Evolutionary conservation across 805 yeast species (phyloP).

Genomic region (Diddensiella caesifluorescens): DNA sequence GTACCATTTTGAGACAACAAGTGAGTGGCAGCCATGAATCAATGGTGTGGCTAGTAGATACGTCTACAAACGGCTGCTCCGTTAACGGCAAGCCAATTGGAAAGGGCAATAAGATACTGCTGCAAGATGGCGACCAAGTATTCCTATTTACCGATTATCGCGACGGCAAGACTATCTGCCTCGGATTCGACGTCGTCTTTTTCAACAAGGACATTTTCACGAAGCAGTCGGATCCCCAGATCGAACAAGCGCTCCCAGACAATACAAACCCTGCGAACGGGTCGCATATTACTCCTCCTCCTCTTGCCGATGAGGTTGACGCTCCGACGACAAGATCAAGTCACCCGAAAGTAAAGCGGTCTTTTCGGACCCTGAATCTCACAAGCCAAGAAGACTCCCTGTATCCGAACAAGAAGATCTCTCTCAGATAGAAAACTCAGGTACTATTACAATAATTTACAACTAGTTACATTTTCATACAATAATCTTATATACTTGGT

Average conservation of each 20-base stretch:
- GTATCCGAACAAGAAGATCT: constrained; percentile 8
- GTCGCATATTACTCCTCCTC: neutral
- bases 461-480: too few relatives aligned
- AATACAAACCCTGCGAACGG: neutral
- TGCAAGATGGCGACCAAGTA: constrained; percentile 61
- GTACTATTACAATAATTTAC: too few relatives aligned
- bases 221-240: too few relatives aligned
- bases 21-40: constrained; percentile 53
- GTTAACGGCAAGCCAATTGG: constrained; percentile 58
- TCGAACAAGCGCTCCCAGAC: neutral
- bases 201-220: constrained; percentile 6
- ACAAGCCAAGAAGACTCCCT: neutral
- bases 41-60: constrained; percentile 75
- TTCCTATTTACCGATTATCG: constrained; percentile 54
- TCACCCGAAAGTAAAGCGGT: neutral
- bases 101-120: constrained; percentile 53
- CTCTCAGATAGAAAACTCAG: too few relatives aligned
- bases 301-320: neutral
- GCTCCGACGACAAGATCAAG: neutral
- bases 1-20: constrained; percentile 50
- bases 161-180: constrained; percentile 37
- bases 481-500: too few relatives aligned
- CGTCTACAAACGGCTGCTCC: constrained; percentile 73
- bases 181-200: constrained; percentile 18
- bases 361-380: neutral